phyloP scores from a whole-genome alignment of 805 yeast species.

The Yamadazyma sp. region DNA sequence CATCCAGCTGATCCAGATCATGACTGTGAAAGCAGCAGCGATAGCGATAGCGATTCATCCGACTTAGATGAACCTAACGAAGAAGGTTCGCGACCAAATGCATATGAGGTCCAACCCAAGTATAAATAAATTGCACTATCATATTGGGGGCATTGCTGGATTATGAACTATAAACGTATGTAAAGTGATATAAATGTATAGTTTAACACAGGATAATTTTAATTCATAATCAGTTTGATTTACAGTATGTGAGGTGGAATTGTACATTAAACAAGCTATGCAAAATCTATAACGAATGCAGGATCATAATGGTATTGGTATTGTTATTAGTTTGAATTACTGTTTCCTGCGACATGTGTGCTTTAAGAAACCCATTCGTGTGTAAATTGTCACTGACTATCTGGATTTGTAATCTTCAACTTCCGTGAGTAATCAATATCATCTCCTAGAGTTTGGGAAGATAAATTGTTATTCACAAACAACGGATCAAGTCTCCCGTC shows the following conservation, averaged over 20 bases:
- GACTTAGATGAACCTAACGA: slow-evolving; percentile 15
- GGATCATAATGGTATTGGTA: neutral
- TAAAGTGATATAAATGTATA: too few relatives aligned
- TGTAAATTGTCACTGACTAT: slow-evolving; percentile 1
- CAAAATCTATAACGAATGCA: slow-evolving; percentile 6
- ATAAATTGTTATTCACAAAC: slow-evolving; percentile 24
- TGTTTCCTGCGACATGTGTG: too few relatives aligned
- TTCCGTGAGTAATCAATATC: slow-evolving; percentile 36
- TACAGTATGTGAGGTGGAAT: slow-evolving; percentile 2
- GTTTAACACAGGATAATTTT: too few relatives aligned
- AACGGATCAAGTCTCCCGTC: slow-evolving; percentile 24
- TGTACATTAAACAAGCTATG: slow-evolving; percentile 6
- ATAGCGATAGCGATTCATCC: slow-evolving; percentile 31
- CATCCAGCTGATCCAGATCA: slow-evolving; percentile 71
- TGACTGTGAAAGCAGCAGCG: slow-evolving; percentile 25
- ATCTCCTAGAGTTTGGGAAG: slow-evolving; percentile 33
- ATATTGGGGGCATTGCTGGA: too few relatives aligned
- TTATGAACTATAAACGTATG: too few relatives aligned
- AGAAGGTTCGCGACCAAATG: slow-evolving; percentile 56
- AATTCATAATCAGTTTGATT: too few relatives aligned
- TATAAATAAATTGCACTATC: slow-evolving; percentile 28
- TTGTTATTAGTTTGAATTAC: neutral
- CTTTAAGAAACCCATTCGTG: too few relatives aligned
- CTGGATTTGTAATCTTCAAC: slow-evolving; percentile 17
- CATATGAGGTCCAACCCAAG: slow-evolving; percentile 85